Evolutionary conservation across 176 grass and related monocot genomes (phyloP).

Genomic region (Hsuehochloa calcarea): DNA sequence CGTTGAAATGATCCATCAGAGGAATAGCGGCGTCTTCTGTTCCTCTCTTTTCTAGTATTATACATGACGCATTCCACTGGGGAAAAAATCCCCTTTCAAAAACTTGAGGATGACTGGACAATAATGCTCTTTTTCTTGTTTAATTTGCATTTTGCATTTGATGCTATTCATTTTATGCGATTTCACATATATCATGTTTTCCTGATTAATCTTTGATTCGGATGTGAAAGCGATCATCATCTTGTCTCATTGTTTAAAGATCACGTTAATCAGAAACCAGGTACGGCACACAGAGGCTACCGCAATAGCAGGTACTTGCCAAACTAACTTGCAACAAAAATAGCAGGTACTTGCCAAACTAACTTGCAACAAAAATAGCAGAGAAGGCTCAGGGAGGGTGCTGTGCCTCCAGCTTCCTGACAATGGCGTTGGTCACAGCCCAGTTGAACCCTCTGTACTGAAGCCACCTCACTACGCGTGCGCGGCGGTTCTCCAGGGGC

Average conservation of each 20-base stretch:
- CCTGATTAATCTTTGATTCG: neutral
- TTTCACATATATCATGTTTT: neutral
- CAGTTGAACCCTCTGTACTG: conserved; percentile 87
- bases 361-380: neutral
- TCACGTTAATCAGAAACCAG: neutral
- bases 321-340: too few species aligned
- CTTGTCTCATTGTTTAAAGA: neutral
- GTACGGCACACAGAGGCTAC: neutral
- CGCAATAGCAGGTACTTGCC: too few species aligned
- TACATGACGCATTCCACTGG: too few species aligned
- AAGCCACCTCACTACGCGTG: conserved; percentile 73
- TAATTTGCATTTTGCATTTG: neutral
- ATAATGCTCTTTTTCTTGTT: neutral
- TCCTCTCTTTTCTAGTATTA: too few species aligned
- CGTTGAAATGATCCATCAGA: too few species aligned
- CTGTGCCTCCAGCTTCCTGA: conserved; percentile 61
- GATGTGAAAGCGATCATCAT: neutral
- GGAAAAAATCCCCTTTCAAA: too few species aligned
- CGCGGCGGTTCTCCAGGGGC: conserved; percentile 49
- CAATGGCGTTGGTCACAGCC: conserved; percentile 54
- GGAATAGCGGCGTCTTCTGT: too few species aligned
- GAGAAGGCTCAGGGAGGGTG: conserved; percentile 19
- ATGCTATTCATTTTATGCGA: neutral
- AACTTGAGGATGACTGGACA: neutral
- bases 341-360: neutral